Conservation (phyloP, 2,329 filamentous ascomycete species). For the Penicillium sp. region DNA sequence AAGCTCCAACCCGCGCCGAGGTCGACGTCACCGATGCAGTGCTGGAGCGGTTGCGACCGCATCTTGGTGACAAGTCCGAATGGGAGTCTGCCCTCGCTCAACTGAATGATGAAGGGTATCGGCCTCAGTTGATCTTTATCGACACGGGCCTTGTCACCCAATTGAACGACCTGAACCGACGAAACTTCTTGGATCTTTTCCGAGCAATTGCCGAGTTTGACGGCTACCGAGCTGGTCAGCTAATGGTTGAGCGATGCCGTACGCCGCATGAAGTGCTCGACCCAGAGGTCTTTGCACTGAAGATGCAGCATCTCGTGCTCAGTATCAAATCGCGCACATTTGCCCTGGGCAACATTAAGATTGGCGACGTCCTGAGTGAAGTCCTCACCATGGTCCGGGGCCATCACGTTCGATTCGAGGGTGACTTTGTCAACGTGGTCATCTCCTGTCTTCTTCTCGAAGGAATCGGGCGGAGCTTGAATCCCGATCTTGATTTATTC, state of each 20-base stretch:
- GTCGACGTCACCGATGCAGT: conserved; percentile 84
- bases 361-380: conserved; percentile 87
- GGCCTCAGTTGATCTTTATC: conserved; percentile 93
- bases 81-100: conserved; percentile 71
- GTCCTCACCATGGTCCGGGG: conserved; percentile 84
- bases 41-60: conserved; percentile 69
- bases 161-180: conserved; percentile 76
- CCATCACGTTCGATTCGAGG: conserved; percentile 91
- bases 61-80: conserved; percentile 57
- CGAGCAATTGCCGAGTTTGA: conserved; percentile 94
- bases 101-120: conserved; percentile 80
- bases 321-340: conserved; percentile 86
- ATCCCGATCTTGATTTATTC: conserved; percentile 83
- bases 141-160: conserved; percentile 94
- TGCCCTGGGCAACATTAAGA: conserved; percentile 88
- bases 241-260: conserved; percentile 94
- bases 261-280: conserved; percentile 88
- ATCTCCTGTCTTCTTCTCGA: conserved; percentile 90
- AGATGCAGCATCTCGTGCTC: conserved; percentile 94
- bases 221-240: conserved; percentile 84
- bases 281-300: conserved; percentile 81
- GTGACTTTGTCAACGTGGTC: conserved; percentile 97
- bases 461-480: conserved; percentile 80
- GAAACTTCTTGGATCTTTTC: conserved; percentile 93
- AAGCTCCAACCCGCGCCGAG: conserved; percentile 45